Percentiles rank a stretch among this genome's conserved stretches.
Evolutionary conservation across 2,329 filamentous ascomycete species (phyloP).

Genomic region (Cladosporium sp.): DNA sequence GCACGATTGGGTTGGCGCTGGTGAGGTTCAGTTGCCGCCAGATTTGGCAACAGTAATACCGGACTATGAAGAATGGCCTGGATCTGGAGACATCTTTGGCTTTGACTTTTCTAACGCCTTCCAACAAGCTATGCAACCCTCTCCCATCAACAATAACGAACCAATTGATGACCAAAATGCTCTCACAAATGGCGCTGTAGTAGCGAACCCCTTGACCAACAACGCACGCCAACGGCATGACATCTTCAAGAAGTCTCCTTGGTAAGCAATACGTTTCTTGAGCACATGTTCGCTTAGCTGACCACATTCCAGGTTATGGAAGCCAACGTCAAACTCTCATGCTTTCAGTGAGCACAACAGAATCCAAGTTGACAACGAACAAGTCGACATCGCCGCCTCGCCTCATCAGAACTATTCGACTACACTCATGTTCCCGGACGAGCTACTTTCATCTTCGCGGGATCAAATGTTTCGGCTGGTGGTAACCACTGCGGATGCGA

Average conservation of each 20-base stretch:
- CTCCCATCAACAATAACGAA: neutral
- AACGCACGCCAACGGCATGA: constrained; percentile 20
- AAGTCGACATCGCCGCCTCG: constrained; percentile 33
- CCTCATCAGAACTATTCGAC: constrained; percentile 33
- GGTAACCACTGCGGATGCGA: constrained; percentile 32
- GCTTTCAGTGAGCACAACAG: constrained; percentile 34
- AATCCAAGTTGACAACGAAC: constrained; percentile 31
- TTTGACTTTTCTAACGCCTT: constrained; percentile 25
- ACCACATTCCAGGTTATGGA: constrained; percentile 29
- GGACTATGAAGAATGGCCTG: constrained; percentile 23
- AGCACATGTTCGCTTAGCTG: neutral
- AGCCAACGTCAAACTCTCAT: constrained; percentile 32
- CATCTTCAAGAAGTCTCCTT: constrained; percentile 24
- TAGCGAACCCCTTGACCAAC: neutral
- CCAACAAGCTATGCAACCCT: constrained; percentile 21
- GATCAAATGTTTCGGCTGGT: constrained; percentile 37
- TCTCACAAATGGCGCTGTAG: neutral
- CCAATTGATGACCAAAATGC: neutral
- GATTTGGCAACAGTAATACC: constrained; percentile 24
- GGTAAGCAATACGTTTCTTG: neutral
- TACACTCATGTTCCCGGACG: constrained; percentile 30
- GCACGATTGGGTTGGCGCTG: constrained; percentile 10
- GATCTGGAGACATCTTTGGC: constrained; percentile 23
- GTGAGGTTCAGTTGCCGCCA: constrained; percentile 18
- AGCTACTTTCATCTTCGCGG: constrained; percentile 26